phyloP scores from a whole-genome alignment of 176 grass and related monocot genomes.

The Paspalum notatum region DNA sequence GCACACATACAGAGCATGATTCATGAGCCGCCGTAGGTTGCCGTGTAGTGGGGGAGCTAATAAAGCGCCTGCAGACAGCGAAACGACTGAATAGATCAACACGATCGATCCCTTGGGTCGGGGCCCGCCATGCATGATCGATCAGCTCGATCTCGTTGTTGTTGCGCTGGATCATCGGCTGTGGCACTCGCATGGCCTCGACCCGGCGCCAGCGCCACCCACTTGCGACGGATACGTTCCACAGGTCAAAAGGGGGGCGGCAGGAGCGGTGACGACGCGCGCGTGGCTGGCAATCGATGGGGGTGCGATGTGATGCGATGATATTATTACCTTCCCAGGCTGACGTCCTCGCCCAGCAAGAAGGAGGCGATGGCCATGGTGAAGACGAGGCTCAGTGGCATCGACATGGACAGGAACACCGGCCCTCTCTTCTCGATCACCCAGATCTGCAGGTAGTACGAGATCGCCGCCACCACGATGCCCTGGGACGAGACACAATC shows the following conservation, averaged over 20 bases:
- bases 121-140: neutral
- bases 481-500: slow-evolving; percentile 28
- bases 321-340: slow-evolving; percentile 56
- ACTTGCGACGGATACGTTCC: too few species aligned
- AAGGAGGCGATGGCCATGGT: slow-evolving; percentile 63
- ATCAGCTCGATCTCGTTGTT: neutral
- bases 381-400: slow-evolving; percentile 65
- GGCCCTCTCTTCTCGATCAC: slow-evolving; percentile 77
- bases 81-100: neutral
- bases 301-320: neutral
- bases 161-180: too few species aligned
- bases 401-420: slow-evolving; percentile 66
- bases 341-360: slow-evolving; percentile 64
- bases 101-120: neutral
- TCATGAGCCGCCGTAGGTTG: too few species aligned
- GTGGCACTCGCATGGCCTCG: too few species aligned
- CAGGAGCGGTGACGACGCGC: too few species aligned
- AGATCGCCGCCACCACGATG: slow-evolving; percentile 52
- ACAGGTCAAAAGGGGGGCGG: too few species aligned
- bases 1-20: neutral
- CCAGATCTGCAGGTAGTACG: slow-evolving; percentile 75
- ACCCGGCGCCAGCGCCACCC: too few species aligned
- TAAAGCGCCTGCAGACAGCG: neutral
- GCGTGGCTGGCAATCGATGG: neutral
- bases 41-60: neutral